Percentiles rank a stretch among this genome's conserved stretches.
Evolutionary conservation across 345 rosid genomes (phyloP).

Genomic region (Camelina neglecta): DNA sequence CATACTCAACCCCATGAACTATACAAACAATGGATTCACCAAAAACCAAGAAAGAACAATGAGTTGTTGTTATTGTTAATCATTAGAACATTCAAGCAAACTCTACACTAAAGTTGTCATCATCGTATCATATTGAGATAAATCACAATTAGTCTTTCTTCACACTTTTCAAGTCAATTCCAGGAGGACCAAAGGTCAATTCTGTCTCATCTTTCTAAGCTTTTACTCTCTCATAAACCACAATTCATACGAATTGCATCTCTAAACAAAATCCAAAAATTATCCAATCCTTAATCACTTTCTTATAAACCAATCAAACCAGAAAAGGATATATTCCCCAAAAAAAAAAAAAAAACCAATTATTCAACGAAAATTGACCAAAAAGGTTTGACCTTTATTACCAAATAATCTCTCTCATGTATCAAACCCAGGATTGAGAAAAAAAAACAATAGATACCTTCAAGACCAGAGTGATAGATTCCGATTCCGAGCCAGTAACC

Average conservation of each 20-base stretch:
- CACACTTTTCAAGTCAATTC: background rate
- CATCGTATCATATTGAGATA: background rate
- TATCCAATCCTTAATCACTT: background rate
- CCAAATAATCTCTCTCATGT: background rate
- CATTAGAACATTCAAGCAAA: background rate
- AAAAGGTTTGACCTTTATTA: conserved; percentile 1
- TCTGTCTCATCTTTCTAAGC: background rate
- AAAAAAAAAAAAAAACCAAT: background rate
- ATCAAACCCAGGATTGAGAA: conserved; percentile 18
- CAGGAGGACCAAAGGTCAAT: conserved; percentile 11
- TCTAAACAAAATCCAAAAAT: background rate
- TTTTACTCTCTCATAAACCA: background rate
- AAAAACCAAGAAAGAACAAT: conserved; percentile 8
- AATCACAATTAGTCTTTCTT: background rate
- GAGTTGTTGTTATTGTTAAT: background rate
- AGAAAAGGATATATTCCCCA: background rate
- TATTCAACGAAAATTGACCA: background rate
- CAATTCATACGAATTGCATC: background rate
- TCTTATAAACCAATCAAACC: background rate
- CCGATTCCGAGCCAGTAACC: conserved; percentile 90
- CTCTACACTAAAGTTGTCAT: background rate
- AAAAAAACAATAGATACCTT: conserved; percentile 53
- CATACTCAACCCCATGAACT: conserved; percentile 93
- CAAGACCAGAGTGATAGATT: conserved; percentile 89
- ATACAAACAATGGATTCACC: background rate